phyloP scores from a whole-genome alignment of 768 basidiomycete species.

The Pisolithus marmoratus region DNA sequence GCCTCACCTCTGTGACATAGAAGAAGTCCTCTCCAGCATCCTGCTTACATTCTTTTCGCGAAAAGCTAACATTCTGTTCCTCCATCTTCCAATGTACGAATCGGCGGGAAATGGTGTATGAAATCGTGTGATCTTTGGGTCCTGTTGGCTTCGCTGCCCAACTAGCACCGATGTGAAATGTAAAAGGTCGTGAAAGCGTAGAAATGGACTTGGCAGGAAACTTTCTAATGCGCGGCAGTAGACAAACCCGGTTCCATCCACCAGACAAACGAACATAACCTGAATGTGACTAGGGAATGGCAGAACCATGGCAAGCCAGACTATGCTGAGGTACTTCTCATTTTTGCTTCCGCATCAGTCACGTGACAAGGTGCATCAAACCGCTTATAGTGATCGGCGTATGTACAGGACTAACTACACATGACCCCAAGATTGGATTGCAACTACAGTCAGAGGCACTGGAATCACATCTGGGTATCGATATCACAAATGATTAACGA shows the following conservation, averaged over 20 bases:
- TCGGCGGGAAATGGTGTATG: slow-evolving; percentile 51
- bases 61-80: slow-evolving; percentile 53
- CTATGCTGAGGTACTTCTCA: background rate
- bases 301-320: slow-evolving; percentile 10
- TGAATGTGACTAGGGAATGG: slow-evolving; percentile 3
- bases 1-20: slow-evolving; percentile 62
- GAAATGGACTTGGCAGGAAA: slow-evolving; percentile 15
- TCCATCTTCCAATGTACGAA: slow-evolving; percentile 60
- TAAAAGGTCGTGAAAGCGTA: slow-evolving; percentile 45
- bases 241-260: background rate
- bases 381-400: no score
- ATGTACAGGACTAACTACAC: no score
- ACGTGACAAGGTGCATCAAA: background rate
- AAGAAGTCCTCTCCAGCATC: slow-evolving; percentile 59
- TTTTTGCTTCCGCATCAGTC: background rate
- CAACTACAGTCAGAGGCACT: background rate
- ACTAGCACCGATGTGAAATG: slow-evolving; percentile 70
- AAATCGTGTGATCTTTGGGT: slow-evolving; percentile 29
- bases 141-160: slow-evolving; percentile 71
- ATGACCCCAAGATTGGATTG: no score
- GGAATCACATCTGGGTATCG: background rate
- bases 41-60: slow-evolving; percentile 34
- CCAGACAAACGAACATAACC: background rate
- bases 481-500: background rate
- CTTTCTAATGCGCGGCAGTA: background rate